Percentiles rank a stretch among this genome's conserved stretches.
phyloP scores from a whole-genome alignment of 192 early-diverging fungal genomes.

The Phycomyces nitens region DNA sequence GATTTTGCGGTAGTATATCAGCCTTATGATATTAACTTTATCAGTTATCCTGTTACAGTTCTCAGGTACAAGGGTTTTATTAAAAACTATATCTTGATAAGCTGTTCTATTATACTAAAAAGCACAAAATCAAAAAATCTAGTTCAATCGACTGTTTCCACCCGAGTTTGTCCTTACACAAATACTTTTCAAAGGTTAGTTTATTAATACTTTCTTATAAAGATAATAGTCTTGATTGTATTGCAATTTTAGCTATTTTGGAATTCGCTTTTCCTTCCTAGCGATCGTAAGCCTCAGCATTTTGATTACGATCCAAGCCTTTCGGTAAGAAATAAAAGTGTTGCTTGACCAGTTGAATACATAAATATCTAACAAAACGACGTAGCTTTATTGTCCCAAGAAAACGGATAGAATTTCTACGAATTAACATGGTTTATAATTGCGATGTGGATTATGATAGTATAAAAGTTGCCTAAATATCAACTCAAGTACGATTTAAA shows the following conservation, averaged over 20 bases:
- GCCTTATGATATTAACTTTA: constrained; percentile 3
- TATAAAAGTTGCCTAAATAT: too few species aligned
- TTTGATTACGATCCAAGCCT: not conserved
- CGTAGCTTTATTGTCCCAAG: too few species aligned
- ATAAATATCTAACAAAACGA: too few species aligned
- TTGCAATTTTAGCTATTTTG: not conserved
- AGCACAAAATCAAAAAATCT: not conserved
- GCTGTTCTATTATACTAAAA: too few species aligned
- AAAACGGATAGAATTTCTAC: too few species aligned
- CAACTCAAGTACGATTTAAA: too few species aligned
- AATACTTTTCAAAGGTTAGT: not conserved
- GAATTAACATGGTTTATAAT: too few species aligned
- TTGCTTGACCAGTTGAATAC: too few species aligned
- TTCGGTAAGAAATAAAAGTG: too few species aligned
- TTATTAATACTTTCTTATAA: not conserved
- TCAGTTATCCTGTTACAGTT: constrained; percentile 2
- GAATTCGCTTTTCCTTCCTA: not conserved
- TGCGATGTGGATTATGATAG: too few species aligned
- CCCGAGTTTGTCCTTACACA: not conserved
- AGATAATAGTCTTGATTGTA: too few species aligned
- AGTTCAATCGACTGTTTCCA: not conserved
- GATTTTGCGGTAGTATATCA: constrained; percentile 15
- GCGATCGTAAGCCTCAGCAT: not conserved
- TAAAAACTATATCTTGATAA: too few species aligned
- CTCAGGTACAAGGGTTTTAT: constrained; percentile 7